Base-by-base conservation (phyloP, 495 filamentous ascomycete species). In the Hamigera avellanea region DNA sequence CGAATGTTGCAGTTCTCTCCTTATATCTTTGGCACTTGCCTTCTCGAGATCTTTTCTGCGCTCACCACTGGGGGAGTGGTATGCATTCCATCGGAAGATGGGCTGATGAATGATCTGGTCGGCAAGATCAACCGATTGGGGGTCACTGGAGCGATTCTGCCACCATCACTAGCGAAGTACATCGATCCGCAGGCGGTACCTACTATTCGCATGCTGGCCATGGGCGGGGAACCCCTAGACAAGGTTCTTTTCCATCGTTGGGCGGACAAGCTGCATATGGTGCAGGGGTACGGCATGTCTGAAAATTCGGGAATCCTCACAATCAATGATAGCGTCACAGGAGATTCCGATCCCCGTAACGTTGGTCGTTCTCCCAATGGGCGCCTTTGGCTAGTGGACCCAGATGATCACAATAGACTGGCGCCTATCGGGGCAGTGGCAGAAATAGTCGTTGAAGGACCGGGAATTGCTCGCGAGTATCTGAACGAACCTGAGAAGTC, bases 41-140 rank as follows among this genome's bases (percentile, higher is more conserved):
- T 70, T 30, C 52, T 57, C 41, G 65, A 69, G 34, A 71, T 74
- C 43, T 43, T 70, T 2, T 62, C 56, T 34, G 67, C 69, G 0
- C 42, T 75, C 2, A 50, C 54, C 2, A 42, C 48, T 3, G 71
- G 69, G 5, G 72, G 59, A 8, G 68, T 62, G 19, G 48, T 76
- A 6, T 75, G 69, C 51, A 62, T 75, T n/a, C 70, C 70, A 1
- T 64, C 62, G 1, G 69, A 73, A 23, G 49, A 61, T 59, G 36
- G 54, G 49, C 6, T 59, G 33, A 21, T 50, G 2, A 56, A 61
- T 41, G 42, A 60, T 37, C 37, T 68, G 8, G 34, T 41, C 6
- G 39, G 34, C 2, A 39, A 40, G 19, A 56, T 68, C 14, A 50
- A 26, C 8, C 26, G 37, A n/a, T 43, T 56, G 35, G 17, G 36